A percentile compares a stretch with the other conserved stretches of the same genome.
phyloP scores from a whole-genome alignment of 169 alveolate species.

The Cardiosporidium cionae region DNA sequence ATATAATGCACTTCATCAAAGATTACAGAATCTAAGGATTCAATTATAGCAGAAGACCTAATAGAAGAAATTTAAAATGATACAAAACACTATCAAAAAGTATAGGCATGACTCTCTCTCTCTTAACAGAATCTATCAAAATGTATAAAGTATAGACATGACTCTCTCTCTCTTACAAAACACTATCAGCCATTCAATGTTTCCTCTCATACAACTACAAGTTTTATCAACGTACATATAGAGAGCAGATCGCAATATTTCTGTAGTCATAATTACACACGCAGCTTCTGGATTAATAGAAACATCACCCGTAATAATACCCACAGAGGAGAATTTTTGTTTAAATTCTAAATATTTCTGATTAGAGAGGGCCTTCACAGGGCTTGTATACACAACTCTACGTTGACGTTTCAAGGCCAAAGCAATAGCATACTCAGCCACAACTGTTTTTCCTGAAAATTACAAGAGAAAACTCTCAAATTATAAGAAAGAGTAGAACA shows the following conservation, averaged over 20 bases:
- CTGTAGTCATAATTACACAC: constrained; percentile 97
- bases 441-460: constrained; percentile 40
- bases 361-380: constrained; percentile 96
- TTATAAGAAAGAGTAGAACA: background rate
- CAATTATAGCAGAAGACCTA: constrained; percentile 6
- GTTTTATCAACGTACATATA: background rate
- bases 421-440: constrained; percentile 87
- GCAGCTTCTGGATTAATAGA: constrained; percentile 84
- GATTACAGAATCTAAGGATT: constrained; percentile 83
- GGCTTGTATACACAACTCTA: constrained; percentile 94
- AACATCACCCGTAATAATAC: constrained; percentile 98
- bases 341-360: constrained; percentile 90
- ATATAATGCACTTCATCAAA: constrained; percentile 98
- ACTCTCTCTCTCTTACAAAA: background rate
- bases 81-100: too few species aligned
- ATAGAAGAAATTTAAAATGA: background rate
- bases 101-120: too few species aligned
- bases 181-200: too few species aligned
- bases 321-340: constrained; percentile 75
- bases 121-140: background rate
- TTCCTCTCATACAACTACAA: background rate
- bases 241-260: constrained; percentile 61
- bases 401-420: constrained; percentile 74
- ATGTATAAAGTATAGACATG: background rate
- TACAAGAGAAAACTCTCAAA: background rate